These are phyloP conservation scores for Voacanga thouarsii DNA, from an alignment of 257 asterid genomes.

Conservation along the genomic window DNA sequence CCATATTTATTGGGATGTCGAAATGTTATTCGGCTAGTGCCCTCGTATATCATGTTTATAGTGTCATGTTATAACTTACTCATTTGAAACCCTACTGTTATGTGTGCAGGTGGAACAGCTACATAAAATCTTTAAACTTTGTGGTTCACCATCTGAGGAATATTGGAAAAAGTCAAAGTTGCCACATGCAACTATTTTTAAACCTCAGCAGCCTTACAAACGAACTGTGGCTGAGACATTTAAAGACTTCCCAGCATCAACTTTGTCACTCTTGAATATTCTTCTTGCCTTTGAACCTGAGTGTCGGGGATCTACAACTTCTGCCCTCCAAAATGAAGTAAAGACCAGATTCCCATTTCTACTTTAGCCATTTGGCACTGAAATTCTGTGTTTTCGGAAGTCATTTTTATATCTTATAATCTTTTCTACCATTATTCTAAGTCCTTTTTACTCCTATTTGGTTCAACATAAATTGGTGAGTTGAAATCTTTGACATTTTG, in stretches of 20 bases:
- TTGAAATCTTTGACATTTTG: not conserved
- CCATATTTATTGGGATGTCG: not conserved
- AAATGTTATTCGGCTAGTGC: not conserved
- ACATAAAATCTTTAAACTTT: slow-evolving; percentile 77
- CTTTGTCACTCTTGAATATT: slow-evolving; percentile 59
- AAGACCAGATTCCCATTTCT: not conserved
- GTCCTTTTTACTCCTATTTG: not conserved
- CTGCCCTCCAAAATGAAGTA: slow-evolving; percentile 81
- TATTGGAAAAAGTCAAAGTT: slow-evolving; percentile 77
- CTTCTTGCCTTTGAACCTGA: slow-evolving; percentile 89
- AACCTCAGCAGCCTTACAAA: slow-evolving; percentile 77
- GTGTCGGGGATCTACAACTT: slow-evolving; percentile 57
- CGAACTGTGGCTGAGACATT: slow-evolving; percentile 62
- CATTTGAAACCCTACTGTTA: not conserved
- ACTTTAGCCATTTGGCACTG: not conserved
- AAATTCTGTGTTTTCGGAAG: not conserved
- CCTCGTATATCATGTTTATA: not conserved
- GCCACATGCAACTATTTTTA: slow-evolving; percentile 74
- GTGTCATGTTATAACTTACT: not conserved
- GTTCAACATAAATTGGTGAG: not conserved
- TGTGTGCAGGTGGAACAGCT: slow-evolving; percentile 71
- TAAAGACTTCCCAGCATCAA: slow-evolving; percentile 62
- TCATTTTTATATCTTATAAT: not conserved
- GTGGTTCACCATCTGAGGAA: slow-evolving; percentile 84
- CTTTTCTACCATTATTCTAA: not conserved